phyloP scores from a whole-genome alignment of 805 yeast genomes.

The Candida railenensis region DNA sequence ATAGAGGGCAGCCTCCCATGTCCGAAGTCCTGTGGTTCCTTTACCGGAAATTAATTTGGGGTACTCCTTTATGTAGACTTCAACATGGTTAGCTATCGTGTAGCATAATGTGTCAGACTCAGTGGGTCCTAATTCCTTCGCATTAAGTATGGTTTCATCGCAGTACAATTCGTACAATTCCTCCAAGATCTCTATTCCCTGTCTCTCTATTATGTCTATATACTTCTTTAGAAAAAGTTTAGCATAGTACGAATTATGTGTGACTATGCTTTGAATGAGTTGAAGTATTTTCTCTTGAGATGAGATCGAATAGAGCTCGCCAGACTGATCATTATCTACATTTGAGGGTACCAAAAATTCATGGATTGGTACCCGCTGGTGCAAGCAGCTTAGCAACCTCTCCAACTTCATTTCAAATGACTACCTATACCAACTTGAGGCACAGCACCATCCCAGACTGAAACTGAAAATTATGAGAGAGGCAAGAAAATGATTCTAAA shows the following conservation, averaged over 20 bases:
- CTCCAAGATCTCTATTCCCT: constrained; percentile 32
- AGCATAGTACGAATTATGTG: constrained; percentile 51
- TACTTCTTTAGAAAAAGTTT: constrained; percentile 44
- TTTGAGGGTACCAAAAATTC: constrained; percentile 13
- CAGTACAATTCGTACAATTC: constrained; percentile 44
- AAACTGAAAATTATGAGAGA: no score
- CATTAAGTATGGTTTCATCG: constrained; percentile 27
- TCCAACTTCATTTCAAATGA: not conserved
- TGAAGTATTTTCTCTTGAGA: constrained; percentile 19
- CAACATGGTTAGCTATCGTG: constrained; percentile 16
- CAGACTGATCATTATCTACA: constrained; percentile 2
- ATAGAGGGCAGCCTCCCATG: constrained; percentile 90
- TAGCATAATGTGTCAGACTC: constrained; percentile 39
- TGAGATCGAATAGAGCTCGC: constrained; percentile 9
- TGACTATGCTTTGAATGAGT: constrained; percentile 15
- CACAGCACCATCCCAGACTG: no score
- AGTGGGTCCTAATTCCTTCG: constrained; percentile 34
- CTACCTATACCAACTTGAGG: no score
- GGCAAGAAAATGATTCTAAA: no score
- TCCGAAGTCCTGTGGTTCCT: constrained; percentile 88
- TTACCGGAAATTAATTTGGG: constrained; percentile 64
- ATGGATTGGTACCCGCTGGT: constrained; percentile 16
- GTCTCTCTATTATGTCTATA: constrained; percentile 33
- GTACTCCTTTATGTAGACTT: constrained; percentile 50
- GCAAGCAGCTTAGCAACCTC: constrained; percentile 10